Conservation (phyloP, 148 eudicot genomes). For the Cornus florida region DNA sequence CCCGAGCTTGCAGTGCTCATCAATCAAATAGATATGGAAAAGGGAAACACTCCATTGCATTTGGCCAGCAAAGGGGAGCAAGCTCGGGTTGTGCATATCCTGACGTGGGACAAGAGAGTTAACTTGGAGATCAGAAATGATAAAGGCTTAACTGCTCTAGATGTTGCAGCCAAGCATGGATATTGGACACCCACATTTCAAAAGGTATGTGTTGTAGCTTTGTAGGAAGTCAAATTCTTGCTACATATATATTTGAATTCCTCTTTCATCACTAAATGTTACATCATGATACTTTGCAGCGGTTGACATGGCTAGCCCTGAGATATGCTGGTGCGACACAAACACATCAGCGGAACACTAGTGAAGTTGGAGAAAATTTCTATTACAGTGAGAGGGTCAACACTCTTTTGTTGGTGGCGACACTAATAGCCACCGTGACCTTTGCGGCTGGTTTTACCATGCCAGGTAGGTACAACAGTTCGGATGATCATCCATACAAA, state of each 20-base stretch:
- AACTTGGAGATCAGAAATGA: conserved; percentile 10
- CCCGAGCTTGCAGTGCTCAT: conserved; percentile 4
- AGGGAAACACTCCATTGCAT: conserved; percentile 31
- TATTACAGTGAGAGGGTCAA: conserved; percentile 14
- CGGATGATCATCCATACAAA: conserved; percentile 12
- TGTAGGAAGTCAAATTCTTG: too few species aligned
- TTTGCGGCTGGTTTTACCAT: conserved; percentile 38
- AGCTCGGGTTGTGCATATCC: conserved; percentile 14
- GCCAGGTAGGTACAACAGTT: conserved; percentile 34
- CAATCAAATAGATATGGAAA: conserved; percentile 9
- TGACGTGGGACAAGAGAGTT: conserved; percentile 31
- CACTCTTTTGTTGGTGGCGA: conserved; percentile 29
- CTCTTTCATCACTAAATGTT: too few species aligned
- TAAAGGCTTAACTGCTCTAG: conserved; percentile 17
- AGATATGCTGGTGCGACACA: conserved; percentile 26
- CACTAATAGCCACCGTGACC: conserved; percentile 37
- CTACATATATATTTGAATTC: too few species aligned
- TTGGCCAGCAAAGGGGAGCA: conserved; percentile 20
- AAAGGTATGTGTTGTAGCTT: background rate
- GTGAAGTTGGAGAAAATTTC: too few species aligned
- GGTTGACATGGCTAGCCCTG: conserved; percentile 32
- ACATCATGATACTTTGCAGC: background rate
- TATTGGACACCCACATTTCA: conserved; percentile 6
- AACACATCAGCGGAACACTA: background rate
- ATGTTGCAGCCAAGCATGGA: conserved; percentile 7